These are phyloP conservation scores for Neohortaea acidophila DNA, from an alignment of 495 filamentous ascomycete species.

Conservation along the genomic window DNA sequence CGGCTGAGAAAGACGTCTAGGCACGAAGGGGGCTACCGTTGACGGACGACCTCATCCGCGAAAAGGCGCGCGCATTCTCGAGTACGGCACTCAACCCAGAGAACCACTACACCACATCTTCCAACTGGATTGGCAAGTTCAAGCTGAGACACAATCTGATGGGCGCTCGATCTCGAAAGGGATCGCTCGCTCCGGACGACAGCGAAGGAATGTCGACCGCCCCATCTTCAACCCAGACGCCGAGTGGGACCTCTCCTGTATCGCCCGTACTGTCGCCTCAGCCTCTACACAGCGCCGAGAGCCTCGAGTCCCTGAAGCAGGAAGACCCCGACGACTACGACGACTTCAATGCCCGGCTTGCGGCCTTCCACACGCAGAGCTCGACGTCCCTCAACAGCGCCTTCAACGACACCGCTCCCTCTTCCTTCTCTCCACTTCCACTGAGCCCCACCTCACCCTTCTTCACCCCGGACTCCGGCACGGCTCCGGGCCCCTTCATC, in stretches of 20 bases:
- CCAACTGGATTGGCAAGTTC: conserved; percentile 88
- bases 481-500: conserved; percentile 48
- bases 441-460: conserved; percentile 79
- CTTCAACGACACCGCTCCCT: conserved; percentile 39
- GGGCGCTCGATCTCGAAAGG: conserved; percentile 48
- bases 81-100: conserved; percentile 64
- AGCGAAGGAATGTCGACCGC: conserved; percentile 24
- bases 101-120: conserved; percentile 56
- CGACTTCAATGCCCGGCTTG: conserved; percentile 41
- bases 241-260: conserved; percentile 55
- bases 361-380: conserved; percentile 44
- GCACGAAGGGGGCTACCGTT: conserved; percentile 60
- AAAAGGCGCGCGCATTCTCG: conserved; percentile 69
- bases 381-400: conserved; percentile 42
- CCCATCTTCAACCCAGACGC: conserved; percentile 42
- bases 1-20: conserved; percentile 22
- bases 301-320: conserved; percentile 47
- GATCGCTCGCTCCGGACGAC: conserved; percentile 37
- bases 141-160: conserved; percentile 78
- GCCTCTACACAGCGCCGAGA: conserved; percentile 49
- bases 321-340: conserved; percentile 34
- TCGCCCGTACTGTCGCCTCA: conserved; percentile 55
- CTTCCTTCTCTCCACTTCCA: conserved; percentile 56
- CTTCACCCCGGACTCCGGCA: conserved; percentile 56
- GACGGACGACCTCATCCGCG: conserved; percentile 69